phyloP scores from a whole-genome alignment of 306 rosid species.

The Psophocarpus tetragonolobus region DNA sequence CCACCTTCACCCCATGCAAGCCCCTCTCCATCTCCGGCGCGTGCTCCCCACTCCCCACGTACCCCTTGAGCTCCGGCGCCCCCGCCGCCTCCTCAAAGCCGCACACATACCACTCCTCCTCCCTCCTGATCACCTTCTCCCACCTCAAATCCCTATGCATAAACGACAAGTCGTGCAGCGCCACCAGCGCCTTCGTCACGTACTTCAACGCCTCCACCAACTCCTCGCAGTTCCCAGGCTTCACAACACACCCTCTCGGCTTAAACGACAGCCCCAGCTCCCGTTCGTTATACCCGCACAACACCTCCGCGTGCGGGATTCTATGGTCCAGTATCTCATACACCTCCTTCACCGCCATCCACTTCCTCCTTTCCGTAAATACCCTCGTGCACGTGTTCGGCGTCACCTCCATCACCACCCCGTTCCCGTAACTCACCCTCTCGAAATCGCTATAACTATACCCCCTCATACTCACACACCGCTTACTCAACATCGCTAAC shows the following conservation, averaged over 20 bases:
- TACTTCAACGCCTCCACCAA: slow-evolving; percentile 73
- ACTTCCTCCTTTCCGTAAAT: slow-evolving; percentile 55
- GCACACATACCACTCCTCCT: slow-evolving; percentile 83
- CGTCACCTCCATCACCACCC: slow-evolving; percentile 58
- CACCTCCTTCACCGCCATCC: slow-evolving; percentile 71
- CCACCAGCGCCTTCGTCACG: slow-evolving; percentile 86
- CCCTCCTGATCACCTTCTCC: slow-evolving; percentile 76
- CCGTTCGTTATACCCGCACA: slow-evolving; percentile 42
- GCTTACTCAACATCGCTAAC: slow-evolving; percentile 51
- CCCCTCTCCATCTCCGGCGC: slow-evolving; percentile 96
- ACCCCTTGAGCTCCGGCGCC: slow-evolving; percentile 75
- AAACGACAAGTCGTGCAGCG: slow-evolving; percentile 83
- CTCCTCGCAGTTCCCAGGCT: slow-evolving; percentile 56
- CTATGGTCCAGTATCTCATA: slow-evolving; percentile 80
- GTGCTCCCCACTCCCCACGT: slow-evolving; percentile 38
- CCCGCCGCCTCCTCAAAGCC: slow-evolving; percentile 89
- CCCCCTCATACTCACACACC: not conserved
- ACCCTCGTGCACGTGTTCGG: slow-evolving; percentile 67
- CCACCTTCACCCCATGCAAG: slow-evolving; percentile 92
- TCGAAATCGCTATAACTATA: slow-evolving; percentile 70
- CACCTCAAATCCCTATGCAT: slow-evolving; percentile 87
- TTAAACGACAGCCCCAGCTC: slow-evolving; percentile 58
- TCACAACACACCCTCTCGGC: slow-evolving; percentile 69
- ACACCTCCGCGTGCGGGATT: slow-evolving; percentile 76
- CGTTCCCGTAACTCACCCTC: slow-evolving; percentile 55